Base-by-base conservation (phyloP, 1,284 basidiomycete genomes). In the Cutaneotrichosporon cavernicola region DNA sequence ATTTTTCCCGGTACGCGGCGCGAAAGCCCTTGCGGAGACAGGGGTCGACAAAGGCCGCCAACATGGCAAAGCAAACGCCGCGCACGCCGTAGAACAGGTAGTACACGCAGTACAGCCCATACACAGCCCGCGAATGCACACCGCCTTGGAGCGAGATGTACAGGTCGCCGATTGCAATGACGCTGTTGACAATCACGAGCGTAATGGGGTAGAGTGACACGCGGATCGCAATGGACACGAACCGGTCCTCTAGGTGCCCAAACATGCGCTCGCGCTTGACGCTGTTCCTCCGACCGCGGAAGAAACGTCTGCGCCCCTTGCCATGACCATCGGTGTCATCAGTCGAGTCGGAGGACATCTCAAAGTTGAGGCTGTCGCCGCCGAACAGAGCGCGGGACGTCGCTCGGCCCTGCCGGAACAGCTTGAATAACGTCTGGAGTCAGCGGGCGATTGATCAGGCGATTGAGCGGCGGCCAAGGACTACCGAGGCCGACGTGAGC, bases 341-440 rank as follows among this genome's bases (percentile, higher is more conserved):
- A 59, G 62, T 59, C 52, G 69, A 66, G 50, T 64, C 52, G 26
- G 22, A 43, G 36, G 66, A 65, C 31, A 69, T 58, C 31, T 66
- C 62, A 46, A 62, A 59, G 62, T 68, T 68, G 56, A 70, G 61
- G 53, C 61, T 61, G 62, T 67, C 60, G n/a, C 66, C 63, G 5
- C 63, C 61, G 32, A 69, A 70, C 14, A 76, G 56, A 1, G 73
- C 72, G 11, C 67, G 63, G 2, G 70, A 69, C 7, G 70, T 73
- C 3, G 69, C 69, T 22, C 70, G 67, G 34, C 72, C 72, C 49
- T 72, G 70, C 13, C 65, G 61, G 67, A 74, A 74, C 8, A 76
- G 68, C 31, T 68, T 70, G 16, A 65, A 43, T 21, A 76, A 66
- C 6, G 69, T 69, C 71, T 72, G 52, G 43, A 4, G 56, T 62